Base-by-base conservation (phyloP, 225 moss, liverwort and hornwort species). In the Sphagnum tenellum region DNA sequence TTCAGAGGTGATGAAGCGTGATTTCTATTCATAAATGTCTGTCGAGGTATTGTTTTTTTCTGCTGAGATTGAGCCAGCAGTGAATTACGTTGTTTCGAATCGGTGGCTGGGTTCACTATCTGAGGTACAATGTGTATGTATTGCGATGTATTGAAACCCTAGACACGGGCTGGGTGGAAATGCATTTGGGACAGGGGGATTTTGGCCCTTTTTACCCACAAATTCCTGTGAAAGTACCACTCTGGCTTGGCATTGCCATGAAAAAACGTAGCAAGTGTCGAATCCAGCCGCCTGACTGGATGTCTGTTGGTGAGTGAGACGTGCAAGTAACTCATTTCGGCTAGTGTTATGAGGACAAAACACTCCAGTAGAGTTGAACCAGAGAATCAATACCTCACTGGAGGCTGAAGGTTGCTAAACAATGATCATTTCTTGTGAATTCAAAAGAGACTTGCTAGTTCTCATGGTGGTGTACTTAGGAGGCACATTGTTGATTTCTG, bases 141-240 rank as follows among this genome's bases (percentile, higher is more conserved):
- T 46, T 14, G 5, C 4, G 14, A 7, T 63, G 29, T 29, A 4
- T 14, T 46, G 8, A 9, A 13, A 11, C 44, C 11, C 49, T 52
- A 11, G 9, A 4, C 49, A 8, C 14, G 2, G 55, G 46, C 9
- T 8, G 10, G 12, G 4, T 29, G 29, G 29, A 29, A 29, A 29
- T 49, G 51, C 64, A 9, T 53, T 12, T 45, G 14, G 61, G 55
- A 11, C 75, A 93, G 96, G 98, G 98, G 53, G 93, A 98, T 66
- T 98, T 87, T 66, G 93, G 98, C 73, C 98, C 98, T 49, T 98
- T 98, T 13, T 82, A 83, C 74, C 98, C 98, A 67, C 90, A 93
- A 75, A 89, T 98, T 71, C 90, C 93, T 63, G 80, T 85, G 5
- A 80, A 79, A 53, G 98, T 98, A 46, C 98, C 98, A 14, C 82